phyloP scores from a whole-genome alignment of 495 filamentous ascomycete species.

The Penicillium verhagenii region DNA sequence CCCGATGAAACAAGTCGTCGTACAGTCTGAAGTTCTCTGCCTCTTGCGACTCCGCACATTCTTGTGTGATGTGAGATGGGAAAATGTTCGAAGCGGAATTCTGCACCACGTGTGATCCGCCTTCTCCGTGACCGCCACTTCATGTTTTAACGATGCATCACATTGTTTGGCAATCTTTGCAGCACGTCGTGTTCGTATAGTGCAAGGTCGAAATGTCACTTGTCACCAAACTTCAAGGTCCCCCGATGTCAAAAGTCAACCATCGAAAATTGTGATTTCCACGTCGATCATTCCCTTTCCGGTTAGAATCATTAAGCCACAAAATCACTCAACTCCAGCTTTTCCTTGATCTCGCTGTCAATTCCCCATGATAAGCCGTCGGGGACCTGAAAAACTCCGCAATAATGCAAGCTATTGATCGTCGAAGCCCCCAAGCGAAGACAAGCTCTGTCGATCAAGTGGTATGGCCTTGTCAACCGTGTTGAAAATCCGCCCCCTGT shows the following conservation, averaged over 20 bases:
- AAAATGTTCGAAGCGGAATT: no score
- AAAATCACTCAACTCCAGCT: background rate
- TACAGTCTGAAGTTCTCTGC: no score
- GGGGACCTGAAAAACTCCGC: no score
- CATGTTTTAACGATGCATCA: background rate
- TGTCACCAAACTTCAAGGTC: background rate
- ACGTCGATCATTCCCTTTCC: background rate
- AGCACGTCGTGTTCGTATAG: no score
- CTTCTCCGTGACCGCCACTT: background rate
- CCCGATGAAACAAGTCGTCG: slow-evolving; percentile 7
- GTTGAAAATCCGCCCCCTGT: slow-evolving; percentile 1
- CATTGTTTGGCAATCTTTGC: no score
- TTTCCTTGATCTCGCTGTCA: background rate
- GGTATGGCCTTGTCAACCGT: slow-evolving; percentile 1
- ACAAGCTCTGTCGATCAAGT: background rate
- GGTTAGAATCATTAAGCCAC: background rate
- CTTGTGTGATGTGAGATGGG: no score
- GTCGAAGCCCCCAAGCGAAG: background rate
- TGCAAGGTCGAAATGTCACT: no score
- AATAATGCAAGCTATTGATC: background rate
- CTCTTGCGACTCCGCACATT: no score
- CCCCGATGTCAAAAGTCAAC: background rate
- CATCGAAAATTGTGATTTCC: background rate
- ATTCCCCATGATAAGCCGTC: background rate
- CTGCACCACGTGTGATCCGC: background rate